Percentiles rank a stretch among this genome's conserved stretches.
phyloP scores from a whole-genome alignment of 495 filamentous ascomycete species.

The Sordaria brevicollis region DNA sequence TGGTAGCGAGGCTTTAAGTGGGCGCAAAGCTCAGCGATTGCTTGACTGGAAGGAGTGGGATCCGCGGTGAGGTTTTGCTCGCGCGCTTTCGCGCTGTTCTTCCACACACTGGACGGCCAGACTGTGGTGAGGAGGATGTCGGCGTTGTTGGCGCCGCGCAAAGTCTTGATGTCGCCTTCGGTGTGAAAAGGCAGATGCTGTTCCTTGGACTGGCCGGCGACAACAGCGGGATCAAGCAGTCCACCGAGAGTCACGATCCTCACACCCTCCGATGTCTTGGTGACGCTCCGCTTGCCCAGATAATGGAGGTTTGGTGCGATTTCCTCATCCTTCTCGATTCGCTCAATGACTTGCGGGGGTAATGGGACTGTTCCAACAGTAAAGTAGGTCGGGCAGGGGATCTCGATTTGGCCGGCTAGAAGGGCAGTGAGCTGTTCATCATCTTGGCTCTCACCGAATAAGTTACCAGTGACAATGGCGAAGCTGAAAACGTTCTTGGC shows the following conservation, averaged over 20 bases:
- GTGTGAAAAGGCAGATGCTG: slow-evolving; percentile 60
- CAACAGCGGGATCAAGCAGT: slow-evolving; percentile 40
- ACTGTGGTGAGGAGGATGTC: slow-evolving; percentile 80
- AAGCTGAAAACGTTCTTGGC: slow-evolving; percentile 77
- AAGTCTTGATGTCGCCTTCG: slow-evolving; percentile 60
- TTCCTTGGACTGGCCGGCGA: slow-evolving; percentile 46
- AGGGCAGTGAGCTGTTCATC: slow-evolving; percentile 52
- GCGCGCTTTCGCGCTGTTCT: slow-evolving; percentile 34
- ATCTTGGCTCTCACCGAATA: slow-evolving; percentile 54
- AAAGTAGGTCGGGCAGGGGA: slow-evolving; percentile 83
- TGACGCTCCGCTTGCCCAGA: slow-evolving; percentile 70
- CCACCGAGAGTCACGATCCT: slow-evolving; percentile 77
- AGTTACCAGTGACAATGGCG: slow-evolving; percentile 71
- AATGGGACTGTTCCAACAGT: slow-evolving; percentile 59
- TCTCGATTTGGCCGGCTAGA: slow-evolving; percentile 54
- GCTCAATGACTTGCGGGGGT: slow-evolving; percentile 56
- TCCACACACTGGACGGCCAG: slow-evolving; percentile 69
- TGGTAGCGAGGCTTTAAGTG: slow-evolving; percentile 81
- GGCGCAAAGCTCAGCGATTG: slow-evolving; percentile 64
- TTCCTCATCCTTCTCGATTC: slow-evolving; percentile 60
- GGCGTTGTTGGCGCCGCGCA: slow-evolving; percentile 61
- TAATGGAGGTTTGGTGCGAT: slow-evolving; percentile 81
- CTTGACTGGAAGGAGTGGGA: slow-evolving; percentile 24
- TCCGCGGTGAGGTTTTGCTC: slow-evolving; percentile 34
- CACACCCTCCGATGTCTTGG: slow-evolving; percentile 84